Percentiles rank a stretch among this genome's conserved stretches.
These are phyloP conservation scores for Didymella sp. DNA, from an alignment of 2,329 filamentous ascomycete species.

Conservation along the genomic window DNA sequence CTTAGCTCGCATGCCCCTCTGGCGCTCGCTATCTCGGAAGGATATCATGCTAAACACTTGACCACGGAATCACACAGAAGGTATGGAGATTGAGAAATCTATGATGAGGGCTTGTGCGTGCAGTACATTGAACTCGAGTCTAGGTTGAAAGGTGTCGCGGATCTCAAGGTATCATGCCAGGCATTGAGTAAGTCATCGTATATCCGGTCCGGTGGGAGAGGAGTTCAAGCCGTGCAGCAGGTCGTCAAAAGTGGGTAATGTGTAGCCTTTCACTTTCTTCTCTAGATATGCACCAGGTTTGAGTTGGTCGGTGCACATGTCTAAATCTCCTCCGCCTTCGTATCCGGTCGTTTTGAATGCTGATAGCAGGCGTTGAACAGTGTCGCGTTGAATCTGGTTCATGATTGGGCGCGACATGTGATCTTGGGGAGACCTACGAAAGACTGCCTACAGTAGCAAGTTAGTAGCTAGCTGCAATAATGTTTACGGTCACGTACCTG, in stretches of 20 bases:
- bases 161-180: background rate
- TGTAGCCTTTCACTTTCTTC: conserved; percentile 8
- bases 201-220: background rate
- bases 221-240: conserved; percentile 28
- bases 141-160: conserved; percentile 25
- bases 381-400: conserved; percentile 26
- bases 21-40: no score
- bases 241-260: conserved; percentile 31
- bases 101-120: conserved; percentile 32
- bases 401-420: conserved; percentile 15
- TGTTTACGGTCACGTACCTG: conserved; percentile 14
- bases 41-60: no score
- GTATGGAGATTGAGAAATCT: background rate
- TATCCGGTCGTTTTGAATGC: conserved; percentile 20
- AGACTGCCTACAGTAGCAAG: background rate
- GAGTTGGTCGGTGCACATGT: conserved; percentile 24
- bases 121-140: conserved; percentile 36
- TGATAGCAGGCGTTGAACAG: conserved; percentile 14
- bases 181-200: background rate
- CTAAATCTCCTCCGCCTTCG: conserved; percentile 22
- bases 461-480: background rate
- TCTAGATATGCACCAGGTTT: conserved; percentile 13
- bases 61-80: no score
- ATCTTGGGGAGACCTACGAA: conserved; percentile 19
- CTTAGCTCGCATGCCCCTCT: no score